Percentiles rank a stretch among this genome's conserved stretches.
These are phyloP conservation scores for Globisporangium heterothallicum DNA, from an alignment of 352 stramenopile species.

Conservation along the genomic window DNA sequence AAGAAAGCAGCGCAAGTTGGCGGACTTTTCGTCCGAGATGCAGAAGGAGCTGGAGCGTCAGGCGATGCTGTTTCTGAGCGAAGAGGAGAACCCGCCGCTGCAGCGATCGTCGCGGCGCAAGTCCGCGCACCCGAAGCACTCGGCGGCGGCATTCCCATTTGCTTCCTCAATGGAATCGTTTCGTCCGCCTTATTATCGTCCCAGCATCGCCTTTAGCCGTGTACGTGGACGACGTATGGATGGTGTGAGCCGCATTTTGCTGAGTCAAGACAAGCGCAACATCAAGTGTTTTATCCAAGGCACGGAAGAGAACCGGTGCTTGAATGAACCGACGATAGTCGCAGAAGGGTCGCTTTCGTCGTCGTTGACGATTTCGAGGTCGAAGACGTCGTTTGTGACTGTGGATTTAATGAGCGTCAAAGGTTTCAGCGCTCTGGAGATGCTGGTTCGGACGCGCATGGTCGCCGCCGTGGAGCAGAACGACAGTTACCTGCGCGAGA, in stretches of 20 bases:
- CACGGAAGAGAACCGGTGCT: constrained; percentile 1
- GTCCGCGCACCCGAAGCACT: constrained; percentile 12
- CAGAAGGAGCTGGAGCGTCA: constrained; percentile 33
- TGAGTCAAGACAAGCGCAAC: constrained; percentile 62
- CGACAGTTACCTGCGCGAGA: constrained; percentile 24
- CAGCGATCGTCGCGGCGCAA: not conserved
- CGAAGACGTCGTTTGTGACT: constrained; percentile 24
- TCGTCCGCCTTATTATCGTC: constrained; percentile 42
- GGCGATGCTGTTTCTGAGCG: constrained; percentile 17
- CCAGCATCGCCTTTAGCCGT: constrained; percentile 42
- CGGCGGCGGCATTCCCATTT: constrained; percentile 26
- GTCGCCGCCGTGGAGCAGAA: constrained; percentile 20
- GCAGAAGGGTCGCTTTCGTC: not conserved
- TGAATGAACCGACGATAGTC: not conserved
- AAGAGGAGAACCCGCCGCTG: constrained; percentile 1
- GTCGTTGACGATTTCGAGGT: not conserved
- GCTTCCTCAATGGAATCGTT: constrained; percentile 18
- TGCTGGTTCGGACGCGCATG: constrained; percentile 29
- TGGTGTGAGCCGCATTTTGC: constrained; percentile 36
- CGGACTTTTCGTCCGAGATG: constrained; percentile 24
- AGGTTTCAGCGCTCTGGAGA: constrained; percentile 35
- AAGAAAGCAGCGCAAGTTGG: constrained; percentile 34
- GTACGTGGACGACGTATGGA: constrained; percentile 32
- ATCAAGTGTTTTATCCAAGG: constrained; percentile 54
- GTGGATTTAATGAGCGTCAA: constrained; percentile 41